phyloP scores from a whole-genome alignment of 441 rosid species.

The Erodium trifolium region DNA sequence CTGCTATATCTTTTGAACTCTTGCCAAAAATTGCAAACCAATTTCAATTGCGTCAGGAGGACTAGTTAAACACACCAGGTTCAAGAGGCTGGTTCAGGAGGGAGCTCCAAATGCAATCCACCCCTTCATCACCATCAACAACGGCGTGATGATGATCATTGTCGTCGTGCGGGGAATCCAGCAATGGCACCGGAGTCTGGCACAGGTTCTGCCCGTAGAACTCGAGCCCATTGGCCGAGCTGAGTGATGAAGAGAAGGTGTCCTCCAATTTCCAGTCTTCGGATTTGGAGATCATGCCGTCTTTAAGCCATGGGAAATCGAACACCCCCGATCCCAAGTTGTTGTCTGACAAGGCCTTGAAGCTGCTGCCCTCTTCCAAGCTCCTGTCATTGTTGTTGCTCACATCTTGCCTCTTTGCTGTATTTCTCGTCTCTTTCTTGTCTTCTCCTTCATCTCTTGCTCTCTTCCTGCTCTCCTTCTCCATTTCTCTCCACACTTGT shows the following conservation, averaged over 20 bases:
- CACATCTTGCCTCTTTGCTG: constrained; percentile 21
- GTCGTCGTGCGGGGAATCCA: constrained; percentile 14
- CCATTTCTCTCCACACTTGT: constrained; percentile 13
- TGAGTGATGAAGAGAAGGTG: constrained; percentile 23
- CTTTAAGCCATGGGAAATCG: constrained; percentile 67
- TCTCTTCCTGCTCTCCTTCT: constrained; percentile 27
- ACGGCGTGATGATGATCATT: constrained; percentile 12
- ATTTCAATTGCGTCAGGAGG: too few relatives aligned
- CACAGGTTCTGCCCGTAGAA: constrained; percentile 19
- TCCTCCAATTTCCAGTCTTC: constrained; percentile 46
- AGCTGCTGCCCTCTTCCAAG: constrained; percentile 10
- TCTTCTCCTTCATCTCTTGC: constrained; percentile 22
- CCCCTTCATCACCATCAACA: constrained; percentile 18
- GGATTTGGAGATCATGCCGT: constrained; percentile 40
- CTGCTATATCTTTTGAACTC: too few relatives aligned
- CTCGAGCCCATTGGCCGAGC: constrained; percentile 13
- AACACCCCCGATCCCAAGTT: constrained; percentile 37
- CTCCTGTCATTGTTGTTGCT: background rate
- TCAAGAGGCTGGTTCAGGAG: constrained; percentile 28
- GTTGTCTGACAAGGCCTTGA: constrained; percentile 15
- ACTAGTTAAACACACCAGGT: constrained; percentile 7
- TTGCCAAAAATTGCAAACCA: too few relatives aligned
- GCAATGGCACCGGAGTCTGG: constrained; percentile 22
- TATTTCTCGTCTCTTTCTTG: constrained; percentile 12
- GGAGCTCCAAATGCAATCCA: constrained; percentile 41